These are phyloP conservation scores for Termitomyces bulborhizus DNA, from an alignment of 768 basidiomycete genomes.

Conservation along the genomic window DNA sequence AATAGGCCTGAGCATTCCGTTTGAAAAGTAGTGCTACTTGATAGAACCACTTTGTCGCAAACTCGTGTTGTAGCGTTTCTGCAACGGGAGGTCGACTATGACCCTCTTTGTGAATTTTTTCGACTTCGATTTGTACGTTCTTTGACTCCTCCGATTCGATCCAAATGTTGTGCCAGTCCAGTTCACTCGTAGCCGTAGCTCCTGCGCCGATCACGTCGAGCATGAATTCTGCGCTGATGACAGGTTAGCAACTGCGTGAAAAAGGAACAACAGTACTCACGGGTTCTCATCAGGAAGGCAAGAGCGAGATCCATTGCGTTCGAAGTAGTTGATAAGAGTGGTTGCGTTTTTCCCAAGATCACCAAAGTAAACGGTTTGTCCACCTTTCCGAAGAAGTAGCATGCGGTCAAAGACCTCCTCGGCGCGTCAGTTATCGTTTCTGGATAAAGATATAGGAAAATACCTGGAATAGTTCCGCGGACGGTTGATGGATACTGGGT, in stretches of 20 bases:
- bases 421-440: not conserved
- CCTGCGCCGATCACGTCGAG: conserved; percentile 74
- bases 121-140: conserved; percentile 32
- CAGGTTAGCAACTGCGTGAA: not conserved
- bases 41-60: conserved; percentile 47
- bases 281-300: conserved; percentile 72
- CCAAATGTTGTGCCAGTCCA: conserved; percentile 62
- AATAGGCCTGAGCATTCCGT: conserved; percentile 41
- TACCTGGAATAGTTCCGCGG: conserved; percentile 76
- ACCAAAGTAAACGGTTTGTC: conserved; percentile 69
- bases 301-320: conserved; percentile 54
- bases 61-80: conserved; percentile 33
- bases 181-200: conserved; percentile 45
- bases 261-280: conserved; percentile 25
- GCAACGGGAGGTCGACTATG: conserved; percentile 29
- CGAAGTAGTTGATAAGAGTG: conserved; percentile 70
- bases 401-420: conserved; percentile 60
- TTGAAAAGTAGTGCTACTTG: conserved; percentile 38
- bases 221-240: conserved; percentile 50
- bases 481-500: conserved; percentile 54
- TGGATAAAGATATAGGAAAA: not conserved
- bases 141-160: conserved; percentile 37
- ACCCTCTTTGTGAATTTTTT: conserved; percentile 44
- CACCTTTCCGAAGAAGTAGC: conserved; percentile 73
- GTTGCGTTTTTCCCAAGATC: conserved; percentile 59